A percentile compares a stretch with the other conserved stretches of the same genome.
phyloP scores from a whole-genome alignment of 2,329 filamentous ascomycete genomes.

The Cryphonectria naterciae region DNA sequence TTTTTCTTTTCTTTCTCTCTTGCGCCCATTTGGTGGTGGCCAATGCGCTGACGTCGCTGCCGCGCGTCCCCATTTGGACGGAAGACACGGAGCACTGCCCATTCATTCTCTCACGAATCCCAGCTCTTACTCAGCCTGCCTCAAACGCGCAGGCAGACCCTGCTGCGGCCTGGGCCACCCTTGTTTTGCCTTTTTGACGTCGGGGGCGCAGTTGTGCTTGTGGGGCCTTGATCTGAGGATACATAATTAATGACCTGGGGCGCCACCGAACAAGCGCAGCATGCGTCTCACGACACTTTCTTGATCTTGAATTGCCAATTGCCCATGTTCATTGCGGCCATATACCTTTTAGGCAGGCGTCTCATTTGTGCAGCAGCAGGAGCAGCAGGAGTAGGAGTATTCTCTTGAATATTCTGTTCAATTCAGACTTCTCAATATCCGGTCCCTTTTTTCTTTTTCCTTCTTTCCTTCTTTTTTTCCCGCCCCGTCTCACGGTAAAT shows the following conservation, averaged over 20 bases:
- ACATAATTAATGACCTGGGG: constrained; percentile 11
- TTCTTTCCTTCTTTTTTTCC: no score
- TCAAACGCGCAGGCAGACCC: constrained; percentile 6
- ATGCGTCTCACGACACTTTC: constrained; percentile 7
- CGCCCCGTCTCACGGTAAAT: background rate
- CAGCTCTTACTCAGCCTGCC: constrained; percentile 7
- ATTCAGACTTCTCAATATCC: no score
- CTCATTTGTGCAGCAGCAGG: background rate
- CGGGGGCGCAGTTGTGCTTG: background rate
- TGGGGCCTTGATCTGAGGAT: background rate
- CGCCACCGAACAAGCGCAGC: background rate
- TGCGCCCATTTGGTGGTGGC: background rate
- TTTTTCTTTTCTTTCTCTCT: background rate
- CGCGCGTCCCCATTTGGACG: constrained; percentile 8
- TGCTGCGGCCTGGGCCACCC: background rate
- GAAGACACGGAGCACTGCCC: background rate
- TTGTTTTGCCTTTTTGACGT: constrained; percentile 3
- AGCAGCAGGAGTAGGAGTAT: background rate
- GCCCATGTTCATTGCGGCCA: background rate
- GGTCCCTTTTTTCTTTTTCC: no score
- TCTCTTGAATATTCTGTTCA: background rate
- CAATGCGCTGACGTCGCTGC: constrained; percentile 17
- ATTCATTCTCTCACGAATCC: constrained; percentile 1
- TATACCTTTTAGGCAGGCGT: background rate
- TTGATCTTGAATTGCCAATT: constrained; percentile 1